A percentile compares a stretch with the other conserved stretches of the same genome.
These are phyloP conservation scores for Saccharomycopsis javanensis DNA, from an alignment of 805 yeast species.

Conservation along the genomic window DNA sequence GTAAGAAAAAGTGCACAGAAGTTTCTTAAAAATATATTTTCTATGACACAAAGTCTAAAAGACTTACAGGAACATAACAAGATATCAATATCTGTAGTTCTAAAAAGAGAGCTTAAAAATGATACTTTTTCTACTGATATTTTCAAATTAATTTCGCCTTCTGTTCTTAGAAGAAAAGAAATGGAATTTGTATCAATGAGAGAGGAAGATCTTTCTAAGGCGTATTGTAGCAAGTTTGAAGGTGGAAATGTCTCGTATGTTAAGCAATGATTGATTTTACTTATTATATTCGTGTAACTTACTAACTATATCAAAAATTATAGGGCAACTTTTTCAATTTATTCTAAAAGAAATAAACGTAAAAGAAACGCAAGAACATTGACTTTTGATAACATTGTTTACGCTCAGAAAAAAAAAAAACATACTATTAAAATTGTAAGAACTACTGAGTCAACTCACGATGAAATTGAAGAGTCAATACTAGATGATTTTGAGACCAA, in stretches of 20 bases:
- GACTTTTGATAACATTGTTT: background rate
- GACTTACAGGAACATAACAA: background rate
- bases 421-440: background rate
- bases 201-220: background rate
- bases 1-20: background rate
- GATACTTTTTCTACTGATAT: background rate
- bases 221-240: background rate
- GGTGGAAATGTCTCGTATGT: background rate
- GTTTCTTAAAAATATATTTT: background rate
- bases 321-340: background rate
- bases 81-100: background rate
- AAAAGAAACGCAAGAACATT: background rate
- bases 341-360: background rate
- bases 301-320: background rate
- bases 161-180: background rate
- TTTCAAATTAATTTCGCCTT: background rate
- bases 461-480: background rate
- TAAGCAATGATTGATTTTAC: too few species aligned
- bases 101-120: background rate
- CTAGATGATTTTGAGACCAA: background rate
- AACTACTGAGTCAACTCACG: background rate
- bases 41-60: background rate
- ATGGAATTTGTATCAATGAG: background rate
- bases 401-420: background rate
- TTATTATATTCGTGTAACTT: too few species aligned